A percentile compares a stretch with the other conserved stretches of the same genome.
Evolutionary conservation across 2,329 filamentous ascomycete species (phyloP).

Genomic region (Neopestalotiopsis sp.): DNA sequence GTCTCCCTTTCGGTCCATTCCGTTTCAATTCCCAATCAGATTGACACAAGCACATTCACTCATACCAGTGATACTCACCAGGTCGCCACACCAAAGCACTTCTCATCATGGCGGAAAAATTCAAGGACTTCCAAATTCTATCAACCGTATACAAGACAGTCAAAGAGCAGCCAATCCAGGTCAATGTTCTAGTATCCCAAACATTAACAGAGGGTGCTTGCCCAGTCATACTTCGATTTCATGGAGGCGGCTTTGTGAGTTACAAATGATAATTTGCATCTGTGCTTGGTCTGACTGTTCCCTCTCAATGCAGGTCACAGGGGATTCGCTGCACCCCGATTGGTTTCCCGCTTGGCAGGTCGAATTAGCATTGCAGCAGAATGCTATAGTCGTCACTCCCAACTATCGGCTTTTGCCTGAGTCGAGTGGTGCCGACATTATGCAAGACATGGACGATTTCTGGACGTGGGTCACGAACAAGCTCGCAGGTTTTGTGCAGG

Average conservation of each 20-base stretch:
- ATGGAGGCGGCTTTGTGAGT: not conserved
- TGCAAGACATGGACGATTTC: slow-evolving; percentile 11
- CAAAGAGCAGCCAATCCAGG: not conserved
- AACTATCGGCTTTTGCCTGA: slow-evolving; percentile 8
- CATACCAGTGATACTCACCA: too few relatives aligned
- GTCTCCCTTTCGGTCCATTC: too few relatives aligned
- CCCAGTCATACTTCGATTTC: not conserved
- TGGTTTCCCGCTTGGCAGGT: not conserved
- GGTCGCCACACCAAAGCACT: too few relatives aligned
- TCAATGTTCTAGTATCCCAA: not conserved
- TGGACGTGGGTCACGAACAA: not conserved
- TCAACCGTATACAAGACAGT: not conserved
- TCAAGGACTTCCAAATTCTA: not conserved
- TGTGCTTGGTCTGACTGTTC: not conserved
- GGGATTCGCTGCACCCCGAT: not conserved
- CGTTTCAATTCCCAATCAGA: too few relatives aligned
- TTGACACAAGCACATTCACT: too few relatives aligned
- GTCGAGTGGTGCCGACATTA: slow-evolving; percentile 3
- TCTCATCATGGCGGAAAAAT: not conserved
- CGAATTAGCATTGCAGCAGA: not conserved
- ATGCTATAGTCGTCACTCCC: slow-evolving; percentile 3
- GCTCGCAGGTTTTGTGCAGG: not conserved
- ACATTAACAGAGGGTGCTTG: not conserved
- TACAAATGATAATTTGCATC: not conserved
- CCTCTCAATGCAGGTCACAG: not conserved